phyloP scores from a whole-genome alignment of 352 stramenopile species.

The Phytophthora quininea region DNA sequence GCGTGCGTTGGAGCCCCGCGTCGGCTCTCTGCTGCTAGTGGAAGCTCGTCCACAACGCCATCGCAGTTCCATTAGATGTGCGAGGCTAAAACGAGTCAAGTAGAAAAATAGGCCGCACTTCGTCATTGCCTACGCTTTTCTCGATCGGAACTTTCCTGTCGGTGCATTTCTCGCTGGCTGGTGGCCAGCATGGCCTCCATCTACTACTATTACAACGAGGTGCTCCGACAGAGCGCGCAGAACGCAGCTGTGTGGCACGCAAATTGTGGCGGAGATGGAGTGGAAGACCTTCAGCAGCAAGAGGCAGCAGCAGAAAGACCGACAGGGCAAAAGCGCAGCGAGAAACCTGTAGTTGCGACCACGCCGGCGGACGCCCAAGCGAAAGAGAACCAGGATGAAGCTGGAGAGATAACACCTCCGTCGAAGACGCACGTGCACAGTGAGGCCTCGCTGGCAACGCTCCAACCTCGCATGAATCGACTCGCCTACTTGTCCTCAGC shows the following conservation, averaged over 20 bases:
- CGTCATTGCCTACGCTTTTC: too few species aligned
- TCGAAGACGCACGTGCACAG: background rate
- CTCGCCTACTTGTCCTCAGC: constrained; percentile 27
- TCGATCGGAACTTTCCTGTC: constrained; percentile 12
- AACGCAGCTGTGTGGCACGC: constrained; percentile 9
- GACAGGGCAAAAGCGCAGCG: constrained; percentile 1
- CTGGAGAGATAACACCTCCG: background rate
- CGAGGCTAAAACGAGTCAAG: constrained; percentile 2
- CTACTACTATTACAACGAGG: constrained; percentile 40
- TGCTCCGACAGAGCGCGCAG: constrained; percentile 31
- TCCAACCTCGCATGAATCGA: constrained; percentile 34
- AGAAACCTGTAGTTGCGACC: background rate
- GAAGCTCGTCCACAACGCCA: constrained; percentile 7
- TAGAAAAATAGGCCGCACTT: constrained; percentile 30
- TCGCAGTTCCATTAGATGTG: constrained; percentile 18
- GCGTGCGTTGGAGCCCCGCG: constrained; percentile 27
- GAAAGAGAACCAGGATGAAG: constrained; percentile 24
- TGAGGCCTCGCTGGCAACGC: constrained; percentile 23
- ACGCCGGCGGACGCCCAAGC: background rate
- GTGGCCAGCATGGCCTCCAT: constrained; percentile 25
- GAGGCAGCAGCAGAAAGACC: background rate
- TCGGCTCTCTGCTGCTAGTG: constrained; percentile 20
- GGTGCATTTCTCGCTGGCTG: background rate
- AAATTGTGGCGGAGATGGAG: background rate
- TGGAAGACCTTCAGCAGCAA: constrained; percentile 9